These are phyloP conservation scores for Pouteria campechiana DNA, from an alignment of 179 eudicot genomes.

Conservation along the genomic window DNA sequence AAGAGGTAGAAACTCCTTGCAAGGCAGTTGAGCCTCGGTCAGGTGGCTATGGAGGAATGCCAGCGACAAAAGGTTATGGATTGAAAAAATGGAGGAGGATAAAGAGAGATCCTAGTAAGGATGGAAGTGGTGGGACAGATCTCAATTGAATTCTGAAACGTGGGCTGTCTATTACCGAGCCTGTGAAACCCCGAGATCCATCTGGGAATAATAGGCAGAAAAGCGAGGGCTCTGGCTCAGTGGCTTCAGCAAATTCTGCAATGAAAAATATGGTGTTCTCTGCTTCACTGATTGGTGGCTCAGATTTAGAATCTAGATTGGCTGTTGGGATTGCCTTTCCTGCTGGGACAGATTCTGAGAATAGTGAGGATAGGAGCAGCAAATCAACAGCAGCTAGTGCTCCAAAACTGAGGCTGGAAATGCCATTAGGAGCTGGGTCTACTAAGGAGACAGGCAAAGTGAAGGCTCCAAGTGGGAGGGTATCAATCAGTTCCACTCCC, in stretches of 20 bases:
- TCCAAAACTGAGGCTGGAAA: conserved; percentile 29
- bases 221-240: conserved; percentile 30
- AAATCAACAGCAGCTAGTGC: conserved; percentile 67
- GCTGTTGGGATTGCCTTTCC: conserved; percentile 21
- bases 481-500: conserved; percentile 11
- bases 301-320: conserved; percentile 11
- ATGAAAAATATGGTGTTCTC: conserved; percentile 12
- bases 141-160: conserved; percentile 28
- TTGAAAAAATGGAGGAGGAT: conserved; percentile 76
- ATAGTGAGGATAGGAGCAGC: conserved; percentile 66
- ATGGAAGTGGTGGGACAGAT: conserved; percentile 18
- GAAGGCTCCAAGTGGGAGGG: conserved; percentile 22
- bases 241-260: conserved; percentile 40
- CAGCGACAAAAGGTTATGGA: conserved; percentile 39
- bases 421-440: conserved; percentile 11
- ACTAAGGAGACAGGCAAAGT: conserved; percentile 25
- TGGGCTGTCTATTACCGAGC: conserved; percentile 13
- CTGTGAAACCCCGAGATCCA: conserved; percentile 3
- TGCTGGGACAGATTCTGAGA: conserved; percentile 44
- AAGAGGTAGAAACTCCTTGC: no score
- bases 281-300: conserved; percentile 7
- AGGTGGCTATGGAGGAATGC: no score
- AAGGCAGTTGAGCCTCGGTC: no score
- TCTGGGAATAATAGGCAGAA: conserved; percentile 12
- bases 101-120: conserved; percentile 31